Conservation (phyloP, 1,284 basidiomycete genomes). For the Tilletia setariae region DNA sequence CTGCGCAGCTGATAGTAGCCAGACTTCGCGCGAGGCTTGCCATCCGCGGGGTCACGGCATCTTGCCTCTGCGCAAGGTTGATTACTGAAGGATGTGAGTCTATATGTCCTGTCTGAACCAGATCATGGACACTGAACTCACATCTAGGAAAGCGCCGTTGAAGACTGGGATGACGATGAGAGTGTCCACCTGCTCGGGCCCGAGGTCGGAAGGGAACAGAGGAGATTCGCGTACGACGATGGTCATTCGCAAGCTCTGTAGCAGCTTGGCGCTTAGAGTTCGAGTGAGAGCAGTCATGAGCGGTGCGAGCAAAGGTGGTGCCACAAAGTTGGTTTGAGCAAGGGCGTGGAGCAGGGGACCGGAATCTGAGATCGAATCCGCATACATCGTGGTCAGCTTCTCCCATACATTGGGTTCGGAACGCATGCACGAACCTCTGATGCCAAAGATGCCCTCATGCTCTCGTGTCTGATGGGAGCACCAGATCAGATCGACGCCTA, state of each 20-base stretch:
- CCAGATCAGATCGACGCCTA: constrained; percentile 7
- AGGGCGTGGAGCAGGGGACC: not conserved
- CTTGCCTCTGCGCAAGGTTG: too few relatives aligned
- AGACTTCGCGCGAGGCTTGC: not conserved
- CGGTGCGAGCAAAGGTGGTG: not conserved
- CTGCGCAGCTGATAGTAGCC: not conserved
- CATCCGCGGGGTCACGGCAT: too few relatives aligned
- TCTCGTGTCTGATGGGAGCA: not conserved
- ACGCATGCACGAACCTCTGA: too few relatives aligned
- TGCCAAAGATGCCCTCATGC: too few relatives aligned
- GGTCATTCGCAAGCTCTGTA: not conserved
- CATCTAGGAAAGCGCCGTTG: constrained; percentile 6
- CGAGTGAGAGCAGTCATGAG: not conserved
- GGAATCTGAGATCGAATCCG: not conserved
- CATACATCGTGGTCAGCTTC: too few relatives aligned
- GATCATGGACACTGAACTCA: not conserved
- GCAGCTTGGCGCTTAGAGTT: not conserved
- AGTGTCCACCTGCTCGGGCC: not conserved
- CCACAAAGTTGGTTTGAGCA: not conserved
- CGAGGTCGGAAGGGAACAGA: not conserved
- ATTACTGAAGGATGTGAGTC: too few relatives aligned
- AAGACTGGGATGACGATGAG: not conserved
- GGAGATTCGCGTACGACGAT: not conserved
- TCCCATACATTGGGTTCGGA: too few relatives aligned
- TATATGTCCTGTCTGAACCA: too few relatives aligned